Percentiles rank a stretch among this genome's conserved stretches.
These are phyloP conservation scores for Xylariaceae sp. DNA, from an alignment of 2,329 filamentous ascomycete genomes.

Conservation along the genomic window DNA sequence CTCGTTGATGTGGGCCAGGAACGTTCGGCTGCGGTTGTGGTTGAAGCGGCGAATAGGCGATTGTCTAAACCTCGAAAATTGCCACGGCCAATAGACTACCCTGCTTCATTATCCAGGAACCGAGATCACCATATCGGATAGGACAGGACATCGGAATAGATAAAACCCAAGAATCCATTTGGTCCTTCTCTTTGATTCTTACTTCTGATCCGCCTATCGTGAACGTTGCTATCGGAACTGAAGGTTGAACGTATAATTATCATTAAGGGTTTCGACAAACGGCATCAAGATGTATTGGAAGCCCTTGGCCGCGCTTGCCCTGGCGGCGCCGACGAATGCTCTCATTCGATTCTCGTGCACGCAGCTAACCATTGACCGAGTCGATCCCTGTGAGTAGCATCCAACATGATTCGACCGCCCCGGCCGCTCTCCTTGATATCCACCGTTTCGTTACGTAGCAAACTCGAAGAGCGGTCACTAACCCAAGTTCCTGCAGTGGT, in stretches of 20 bases:
- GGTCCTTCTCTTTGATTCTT: background rate
- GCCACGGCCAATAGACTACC: background rate
- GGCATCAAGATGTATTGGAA: slow-evolving; percentile 30
- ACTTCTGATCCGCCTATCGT: background rate
- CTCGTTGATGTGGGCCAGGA: slow-evolving; percentile 2
- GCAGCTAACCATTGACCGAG: slow-evolving; percentile 38
- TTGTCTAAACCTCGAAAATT: background rate
- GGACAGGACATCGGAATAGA: slow-evolving; percentile 1
- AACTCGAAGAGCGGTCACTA: background rate
- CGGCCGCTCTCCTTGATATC: too few species aligned
- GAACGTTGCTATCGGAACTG: background rate
- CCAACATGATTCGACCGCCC: too few species aligned
- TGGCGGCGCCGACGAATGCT: slow-evolving; percentile 32
- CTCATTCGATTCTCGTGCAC: slow-evolving; percentile 40
- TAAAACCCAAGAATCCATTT: slow-evolving; percentile 7
- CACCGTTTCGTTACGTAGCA: background rate
- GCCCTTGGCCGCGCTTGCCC: slow-evolving; percentile 30
- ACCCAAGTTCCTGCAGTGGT: slow-evolving; percentile 27
- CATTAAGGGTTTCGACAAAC: background rate
- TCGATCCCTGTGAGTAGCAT: slow-evolving; percentile 33
- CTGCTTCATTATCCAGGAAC: slow-evolving; percentile 6
- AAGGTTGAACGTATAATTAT: background rate
- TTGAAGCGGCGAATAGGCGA: slow-evolving; percentile 10
- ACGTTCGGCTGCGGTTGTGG: slow-evolving; percentile 10
- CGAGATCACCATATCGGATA: slow-evolving; percentile 8